These are phyloP conservation scores for Berkeleyomyces rouxiae DNA, from an alignment of 2,329 filamentous ascomycete genomes.

Conservation along the genomic window DNA sequence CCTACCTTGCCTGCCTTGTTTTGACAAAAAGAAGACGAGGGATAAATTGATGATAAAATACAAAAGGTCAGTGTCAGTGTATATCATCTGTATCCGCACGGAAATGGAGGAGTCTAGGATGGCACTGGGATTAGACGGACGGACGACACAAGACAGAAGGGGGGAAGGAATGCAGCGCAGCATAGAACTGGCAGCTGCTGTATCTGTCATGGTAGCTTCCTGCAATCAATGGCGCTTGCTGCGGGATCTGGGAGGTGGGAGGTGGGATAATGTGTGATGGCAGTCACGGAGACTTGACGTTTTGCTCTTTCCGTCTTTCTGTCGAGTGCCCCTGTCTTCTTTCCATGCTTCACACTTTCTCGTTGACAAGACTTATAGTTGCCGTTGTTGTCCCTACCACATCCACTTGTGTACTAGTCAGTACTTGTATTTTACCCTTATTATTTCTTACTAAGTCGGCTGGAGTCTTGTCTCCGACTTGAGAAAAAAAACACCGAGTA, in stretches of 20 bases:
- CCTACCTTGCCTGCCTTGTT: neutral
- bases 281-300: too few species aligned
- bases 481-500: too few species aligned
- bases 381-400: neutral
- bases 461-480: too few species aligned
- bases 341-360: too few species aligned
- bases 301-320: too few species aligned
- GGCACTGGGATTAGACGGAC: neutral
- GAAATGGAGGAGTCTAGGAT: neutral
- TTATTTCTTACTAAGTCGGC: too few species aligned
- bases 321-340: too few species aligned
- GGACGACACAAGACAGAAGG: neutral
- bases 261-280: too few species aligned
- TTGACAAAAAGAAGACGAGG: neutral
- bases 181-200: slow-evolving; percentile 1
- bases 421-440: too few species aligned
- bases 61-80: neutral
- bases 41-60: neutral
- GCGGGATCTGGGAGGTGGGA: too few species aligned
- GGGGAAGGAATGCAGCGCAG: slow-evolving; percentile 2
- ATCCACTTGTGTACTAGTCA: neutral
- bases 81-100: too few species aligned
- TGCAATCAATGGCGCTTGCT: neutral
- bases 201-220: neutral
- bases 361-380: neutral